Percentiles rank a stretch among this genome's conserved stretches.
phyloP scores from a whole-genome alignment of 73 alveolate species.

The Paramecium caudatum region DNA sequence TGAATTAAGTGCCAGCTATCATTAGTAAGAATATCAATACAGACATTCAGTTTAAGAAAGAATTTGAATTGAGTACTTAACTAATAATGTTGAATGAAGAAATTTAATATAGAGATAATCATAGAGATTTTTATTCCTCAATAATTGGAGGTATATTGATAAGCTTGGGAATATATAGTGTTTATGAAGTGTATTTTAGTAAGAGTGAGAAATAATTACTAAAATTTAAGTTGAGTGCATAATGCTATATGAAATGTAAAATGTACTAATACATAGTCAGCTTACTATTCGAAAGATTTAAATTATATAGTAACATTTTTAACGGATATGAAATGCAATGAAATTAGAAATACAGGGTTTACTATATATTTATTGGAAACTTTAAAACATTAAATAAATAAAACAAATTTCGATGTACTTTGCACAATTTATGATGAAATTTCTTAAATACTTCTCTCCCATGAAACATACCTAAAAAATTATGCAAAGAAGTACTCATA shows the following conservation, averaged over 20 bases:
- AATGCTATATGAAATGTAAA: slow-evolving; percentile 38
- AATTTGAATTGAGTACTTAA: slow-evolving; percentile 32
- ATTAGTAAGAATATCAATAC: background rate
- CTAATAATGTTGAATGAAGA: background rate
- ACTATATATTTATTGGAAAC: slow-evolving; percentile 5
- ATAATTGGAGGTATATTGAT: slow-evolving; percentile 52
- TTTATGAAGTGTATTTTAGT: slow-evolving; percentile 46
- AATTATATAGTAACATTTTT: background rate
- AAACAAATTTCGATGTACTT: background rate
- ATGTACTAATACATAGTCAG: background rate
- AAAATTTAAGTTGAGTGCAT: slow-evolving; percentile 37
- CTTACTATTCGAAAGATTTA: slow-evolving; percentile 24
- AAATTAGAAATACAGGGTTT: slow-evolving; percentile 60
- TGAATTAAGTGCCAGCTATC: slow-evolving; percentile 41
- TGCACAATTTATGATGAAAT: background rate
- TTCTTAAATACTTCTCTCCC: background rate
- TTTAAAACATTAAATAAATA: slow-evolving; percentile 16
- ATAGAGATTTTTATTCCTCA: background rate
- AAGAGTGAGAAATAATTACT: background rate
- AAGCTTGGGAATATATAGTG: slow-evolving; percentile 35
- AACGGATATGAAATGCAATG: background rate
- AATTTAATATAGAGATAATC: background rate
- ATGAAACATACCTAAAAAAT: background rate
- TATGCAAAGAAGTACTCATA: background rate
- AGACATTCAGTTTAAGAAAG: slow-evolving; percentile 21